Conservation (phyloP, 495 filamentous ascomycete genomes). For the Penicillium bovifimosum region DNA sequence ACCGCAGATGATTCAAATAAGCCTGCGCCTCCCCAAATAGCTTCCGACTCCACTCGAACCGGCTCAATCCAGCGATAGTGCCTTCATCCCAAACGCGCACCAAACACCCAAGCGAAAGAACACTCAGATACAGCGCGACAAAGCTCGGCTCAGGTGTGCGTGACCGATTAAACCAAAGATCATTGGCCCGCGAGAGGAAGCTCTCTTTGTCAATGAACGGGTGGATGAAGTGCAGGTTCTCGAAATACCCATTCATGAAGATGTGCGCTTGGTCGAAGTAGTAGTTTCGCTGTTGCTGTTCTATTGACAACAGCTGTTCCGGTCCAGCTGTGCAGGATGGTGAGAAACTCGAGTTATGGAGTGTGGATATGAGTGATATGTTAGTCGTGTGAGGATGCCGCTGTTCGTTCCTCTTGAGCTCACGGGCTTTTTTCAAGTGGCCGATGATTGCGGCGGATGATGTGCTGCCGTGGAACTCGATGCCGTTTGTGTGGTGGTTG, state of each 20-base stretch:
- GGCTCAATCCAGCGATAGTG: slow-evolving; percentile 29
- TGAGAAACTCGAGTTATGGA: slow-evolving; percentile 38
- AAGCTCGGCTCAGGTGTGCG: slow-evolving; percentile 34
- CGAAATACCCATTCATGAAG: slow-evolving; percentile 42
- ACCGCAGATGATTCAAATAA: slow-evolving; percentile 32
- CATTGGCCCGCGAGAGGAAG: slow-evolving; percentile 32
- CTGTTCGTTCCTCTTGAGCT: slow-evolving; percentile 19
- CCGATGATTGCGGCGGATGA: slow-evolving; percentile 34
- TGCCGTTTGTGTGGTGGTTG: slow-evolving; percentile 37
- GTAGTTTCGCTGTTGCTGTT: slow-evolving; percentile 33
- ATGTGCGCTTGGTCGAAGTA: slow-evolving; percentile 39
- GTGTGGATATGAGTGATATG: slow-evolving; percentile 34
- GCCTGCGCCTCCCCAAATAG: slow-evolving; percentile 38
- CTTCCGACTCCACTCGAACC: slow-evolving; percentile 42
- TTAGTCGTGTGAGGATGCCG: slow-evolving; percentile 3
- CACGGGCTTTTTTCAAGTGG: slow-evolving; percentile 29
- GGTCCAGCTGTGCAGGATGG: slow-evolving; percentile 24
- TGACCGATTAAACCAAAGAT: slow-evolving; percentile 32
- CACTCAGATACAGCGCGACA: slow-evolving; percentile 36
- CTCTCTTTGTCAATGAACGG: slow-evolving; percentile 40
- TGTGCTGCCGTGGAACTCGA: slow-evolving; percentile 39
- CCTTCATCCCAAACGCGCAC: slow-evolving; percentile 38
- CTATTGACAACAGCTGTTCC: slow-evolving; percentile 16
- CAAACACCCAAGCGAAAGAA: slow-evolving; percentile 35
- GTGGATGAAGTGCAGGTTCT: slow-evolving; percentile 40